Conservation (phyloP, 345 rosid species). For the Euclidium syriacum region DNA sequence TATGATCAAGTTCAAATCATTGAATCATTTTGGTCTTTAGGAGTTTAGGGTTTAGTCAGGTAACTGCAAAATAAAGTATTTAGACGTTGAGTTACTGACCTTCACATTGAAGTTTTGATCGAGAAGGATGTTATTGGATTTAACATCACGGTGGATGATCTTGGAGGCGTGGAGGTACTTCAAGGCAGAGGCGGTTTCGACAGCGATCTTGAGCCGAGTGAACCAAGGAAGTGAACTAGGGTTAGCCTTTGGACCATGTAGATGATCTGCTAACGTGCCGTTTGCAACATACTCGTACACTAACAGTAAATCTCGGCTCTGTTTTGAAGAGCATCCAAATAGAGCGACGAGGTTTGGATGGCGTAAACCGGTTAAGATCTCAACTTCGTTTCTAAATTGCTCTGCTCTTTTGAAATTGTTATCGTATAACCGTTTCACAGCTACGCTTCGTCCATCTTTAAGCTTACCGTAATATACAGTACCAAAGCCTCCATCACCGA, state of each 20-base stretch:
- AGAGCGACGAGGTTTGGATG: conserved; percentile 70
- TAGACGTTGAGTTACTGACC: conserved; percentile 6
- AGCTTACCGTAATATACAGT: conserved; percentile 84
- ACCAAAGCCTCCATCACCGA: conserved; percentile 95
- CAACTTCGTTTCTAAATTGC: conserved; percentile 84
- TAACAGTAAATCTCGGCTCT: conserved; percentile 63
- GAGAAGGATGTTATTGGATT: conserved; percentile 83
- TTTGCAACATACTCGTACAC: conserved; percentile 79
- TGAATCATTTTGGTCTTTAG: not conserved
- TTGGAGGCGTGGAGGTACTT: conserved; percentile 71
- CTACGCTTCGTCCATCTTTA: conserved; percentile 72
- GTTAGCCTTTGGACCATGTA: conserved; percentile 59
- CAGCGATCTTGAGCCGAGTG: conserved; percentile 64
- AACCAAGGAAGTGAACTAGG: conserved; percentile 64
- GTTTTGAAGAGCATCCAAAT: conserved; percentile 84
- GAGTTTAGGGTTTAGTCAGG: too few relatives aligned
- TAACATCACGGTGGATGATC: conserved; percentile 86
- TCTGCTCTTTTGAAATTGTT: conserved; percentile 68
- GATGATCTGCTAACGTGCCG: conserved; percentile 90
- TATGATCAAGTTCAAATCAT: not conserved
- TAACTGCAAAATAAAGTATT: not conserved
- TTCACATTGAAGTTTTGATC: conserved; percentile 67
- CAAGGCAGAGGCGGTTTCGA: conserved; percentile 76
- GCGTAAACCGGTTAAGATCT: conserved; percentile 58
- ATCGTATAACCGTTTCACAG: conserved; percentile 80